Evolutionary conservation across 345 rosid genomes (phyloP), one percentile per base, ranked within the genome.

Genomic region (Aquilaria sinensis): DNA sequence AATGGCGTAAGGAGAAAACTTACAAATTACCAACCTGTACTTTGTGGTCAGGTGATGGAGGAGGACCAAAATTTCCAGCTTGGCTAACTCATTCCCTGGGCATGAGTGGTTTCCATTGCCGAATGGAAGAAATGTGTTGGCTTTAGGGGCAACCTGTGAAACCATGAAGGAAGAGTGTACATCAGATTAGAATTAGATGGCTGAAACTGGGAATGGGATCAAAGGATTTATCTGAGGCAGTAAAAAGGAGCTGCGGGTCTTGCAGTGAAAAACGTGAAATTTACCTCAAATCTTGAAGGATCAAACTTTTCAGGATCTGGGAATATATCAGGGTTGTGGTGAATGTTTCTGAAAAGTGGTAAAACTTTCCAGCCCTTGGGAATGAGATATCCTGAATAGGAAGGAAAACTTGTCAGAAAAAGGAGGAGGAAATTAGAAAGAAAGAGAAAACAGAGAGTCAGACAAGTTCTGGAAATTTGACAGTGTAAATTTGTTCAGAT

Each of bases 311-410:
- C 75, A 3, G 98, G 98, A 69, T 87, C 77, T 2, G 77, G 50
- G 62, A 81, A 92, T n/a, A 73, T 76, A 30, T 85, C 89, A 7
- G 92, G 82, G 74, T 60, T 85, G 74, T 89, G 98, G 70, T 92
- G 98, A 70, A 92, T 89, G 78, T 75, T 92, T 71, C 92, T 82
- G 69, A 92, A 92, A 49, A 87, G 83, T 14, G 98, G 98, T 52
- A 92, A 68, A 9, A 89, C 95, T 74, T 92, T 92, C 98, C 98
- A 92, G 47, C 98, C 98, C 80, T 83, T 92, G 7, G 98, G 98
- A 49, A 92, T 92, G 8, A 92, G 77, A 63, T 83, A 92, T 9
- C 95, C 96, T 91, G 81, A 13, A 62, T 70, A 48, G 43, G 7
- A n/a, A 31, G 13, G 32, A 30, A 41, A 46, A 16, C 3, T 67